Evolutionary conservation across 768 basidiomycete species (phyloP).

Genomic region (Infundibulicybe gibba): DNA sequence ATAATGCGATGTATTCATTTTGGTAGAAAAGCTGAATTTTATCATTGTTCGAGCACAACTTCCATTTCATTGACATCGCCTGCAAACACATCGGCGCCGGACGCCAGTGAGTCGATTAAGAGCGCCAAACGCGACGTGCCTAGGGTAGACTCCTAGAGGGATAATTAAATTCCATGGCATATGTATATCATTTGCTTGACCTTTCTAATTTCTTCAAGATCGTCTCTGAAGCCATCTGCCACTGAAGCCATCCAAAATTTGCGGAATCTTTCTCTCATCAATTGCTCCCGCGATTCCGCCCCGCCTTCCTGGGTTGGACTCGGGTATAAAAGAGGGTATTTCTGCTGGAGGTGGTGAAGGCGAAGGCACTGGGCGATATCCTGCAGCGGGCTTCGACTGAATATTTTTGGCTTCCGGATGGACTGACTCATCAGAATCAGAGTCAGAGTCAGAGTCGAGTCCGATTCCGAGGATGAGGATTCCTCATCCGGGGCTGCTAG

Average conservation of each 20-base stretch:
- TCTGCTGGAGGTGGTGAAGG: conserved; percentile 40
- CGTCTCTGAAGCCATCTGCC: conserved; percentile 78
- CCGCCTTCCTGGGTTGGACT: conserved; percentile 22
- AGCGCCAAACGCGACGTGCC: conserved; percentile 64
- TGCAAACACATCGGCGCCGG: conserved; percentile 71
- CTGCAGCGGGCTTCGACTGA: conserved; percentile 2
- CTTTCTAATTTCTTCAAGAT: conserved; percentile 82
- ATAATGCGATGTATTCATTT: too few relatives aligned
- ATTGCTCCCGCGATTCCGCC: conserved; percentile 35
- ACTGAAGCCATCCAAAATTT: conserved; percentile 88
- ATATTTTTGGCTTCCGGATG: conserved; percentile 6
- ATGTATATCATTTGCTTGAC: conserved; percentile 30
- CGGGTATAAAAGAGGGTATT: conserved; percentile 59
- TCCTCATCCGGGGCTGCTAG: conserved; percentile 5
- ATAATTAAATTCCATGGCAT: not conserved
- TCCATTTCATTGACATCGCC: conserved; percentile 64
- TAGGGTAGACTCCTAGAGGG: conserved; percentile 55
- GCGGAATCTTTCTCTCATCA: conserved; percentile 64
- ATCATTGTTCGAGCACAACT: conserved; percentile 49
- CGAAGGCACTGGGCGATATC: conserved; percentile 29
- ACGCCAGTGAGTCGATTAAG: conserved; percentile 79
- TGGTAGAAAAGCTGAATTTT: too few relatives aligned
- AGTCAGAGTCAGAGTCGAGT: conserved; percentile 23
- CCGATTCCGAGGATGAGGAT: conserved; percentile 23
- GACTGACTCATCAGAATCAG: conserved; percentile 20